These are phyloP conservation scores for Millerago galiae DNA, from an alignment of 805 yeast species.

Conservation along the genomic window DNA sequence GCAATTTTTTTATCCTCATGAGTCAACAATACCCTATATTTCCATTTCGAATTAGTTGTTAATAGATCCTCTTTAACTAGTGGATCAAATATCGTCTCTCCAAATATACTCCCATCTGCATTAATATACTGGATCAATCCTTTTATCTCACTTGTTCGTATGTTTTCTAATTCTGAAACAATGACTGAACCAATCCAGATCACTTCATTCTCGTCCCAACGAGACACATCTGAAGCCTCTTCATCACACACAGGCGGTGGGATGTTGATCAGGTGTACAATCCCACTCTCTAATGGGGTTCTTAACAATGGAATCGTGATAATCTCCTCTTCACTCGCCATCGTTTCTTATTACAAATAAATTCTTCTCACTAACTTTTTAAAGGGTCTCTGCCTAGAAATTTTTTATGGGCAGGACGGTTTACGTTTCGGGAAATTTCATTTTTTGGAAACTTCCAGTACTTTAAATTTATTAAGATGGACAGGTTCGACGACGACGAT, in stretches of 20 bases:
- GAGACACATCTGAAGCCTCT: neutral
- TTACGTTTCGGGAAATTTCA: neutral
- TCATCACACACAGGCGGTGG: conserved; percentile 9
- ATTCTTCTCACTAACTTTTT: neutral
- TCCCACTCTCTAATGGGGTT: neutral
- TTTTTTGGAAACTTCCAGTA: neutral
- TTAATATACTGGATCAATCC: conserved; percentile 10
- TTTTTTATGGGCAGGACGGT: neutral
- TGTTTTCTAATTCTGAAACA: conserved; percentile 23
- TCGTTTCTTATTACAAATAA: neutral
- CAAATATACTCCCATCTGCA: conserved; percentile 27
- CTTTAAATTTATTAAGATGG: conserved; percentile 1
- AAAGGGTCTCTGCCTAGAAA: neutral
- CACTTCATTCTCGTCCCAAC: conserved; percentile 20
- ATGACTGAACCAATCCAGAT: conserved; percentile 30
- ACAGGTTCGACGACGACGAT: conserved; percentile 23
- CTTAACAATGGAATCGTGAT: conserved; percentile 1
- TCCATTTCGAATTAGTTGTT: conserved; percentile 12
- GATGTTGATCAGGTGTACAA: conserved; percentile 4
- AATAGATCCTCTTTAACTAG: neutral
- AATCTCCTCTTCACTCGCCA: neutral
- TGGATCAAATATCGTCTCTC: conserved; percentile 27
- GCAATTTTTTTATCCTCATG: conserved; percentile 28
- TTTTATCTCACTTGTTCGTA: conserved; percentile 3
- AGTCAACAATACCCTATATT: conserved; percentile 31